These are phyloP conservation scores for Asparagopsis taxiformis DNA, from an alignment of 31 red algal genomes.

Conservation along the genomic window DNA sequence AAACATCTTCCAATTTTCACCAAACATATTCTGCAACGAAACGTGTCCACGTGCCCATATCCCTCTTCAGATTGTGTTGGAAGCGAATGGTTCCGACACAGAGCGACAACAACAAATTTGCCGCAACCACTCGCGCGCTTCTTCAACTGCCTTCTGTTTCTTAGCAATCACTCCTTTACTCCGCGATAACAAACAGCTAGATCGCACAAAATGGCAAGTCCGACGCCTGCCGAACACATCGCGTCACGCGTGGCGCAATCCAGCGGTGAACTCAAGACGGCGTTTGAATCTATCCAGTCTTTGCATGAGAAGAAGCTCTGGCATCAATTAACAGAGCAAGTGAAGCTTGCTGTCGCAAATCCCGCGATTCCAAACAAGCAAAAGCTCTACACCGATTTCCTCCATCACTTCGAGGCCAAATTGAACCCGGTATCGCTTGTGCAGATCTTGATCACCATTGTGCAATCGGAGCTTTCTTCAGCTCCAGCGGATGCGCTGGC, in stretches of 20 bases:
- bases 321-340: slow-evolving; percentile 65
- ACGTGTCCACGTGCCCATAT: too few species aligned
- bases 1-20: too few species aligned
- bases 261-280: slow-evolving; percentile 5
- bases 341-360: slow-evolving; percentile 33
- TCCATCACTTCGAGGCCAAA: slow-evolving; percentile 77
- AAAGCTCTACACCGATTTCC: slow-evolving; percentile 63
- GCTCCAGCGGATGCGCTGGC: slow-evolving; percentile 49
- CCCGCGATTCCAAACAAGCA: slow-evolving; percentile 37
- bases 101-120: too few species aligned
- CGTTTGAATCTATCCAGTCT: slow-evolving; percentile 8
- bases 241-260: slow-evolving; percentile 19
- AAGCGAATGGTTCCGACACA: too few species aligned
- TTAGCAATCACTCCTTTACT: too few species aligned
- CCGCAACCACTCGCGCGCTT: too few species aligned
- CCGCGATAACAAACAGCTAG: too few species aligned
- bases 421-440: slow-evolving; percentile 84
- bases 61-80: too few species aligned
- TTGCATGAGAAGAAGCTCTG: slow-evolving; percentile 39
- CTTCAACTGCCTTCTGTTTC: too few species aligned
- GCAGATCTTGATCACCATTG: slow-evolving; percentile 61
- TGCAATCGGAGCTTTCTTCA: slow-evolving; percentile 28
- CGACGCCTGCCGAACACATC: slow-evolving; percentile 20
- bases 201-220: background rate
- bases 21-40: too few species aligned